Percentiles rank a stretch among this genome's conserved stretches.
These are phyloP conservation scores for Ogataea minuta DNA, from an alignment of 805 yeast genomes.

Conservation along the genomic window DNA sequence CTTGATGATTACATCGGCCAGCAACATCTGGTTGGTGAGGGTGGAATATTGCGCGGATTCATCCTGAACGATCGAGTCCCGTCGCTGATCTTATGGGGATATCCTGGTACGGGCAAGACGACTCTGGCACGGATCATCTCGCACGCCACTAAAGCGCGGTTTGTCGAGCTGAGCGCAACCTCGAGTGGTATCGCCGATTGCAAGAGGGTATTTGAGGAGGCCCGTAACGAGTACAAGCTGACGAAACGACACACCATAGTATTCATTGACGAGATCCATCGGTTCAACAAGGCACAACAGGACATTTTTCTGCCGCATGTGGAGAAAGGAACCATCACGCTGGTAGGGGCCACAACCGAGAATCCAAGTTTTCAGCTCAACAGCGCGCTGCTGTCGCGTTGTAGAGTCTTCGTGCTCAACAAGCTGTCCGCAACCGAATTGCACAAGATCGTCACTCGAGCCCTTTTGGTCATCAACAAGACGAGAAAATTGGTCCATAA, in stretches of 20 bases:
- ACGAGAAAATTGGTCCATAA: slow-evolving; percentile 53
- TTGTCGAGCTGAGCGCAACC: slow-evolving; percentile 86
- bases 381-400: slow-evolving; percentile 79
- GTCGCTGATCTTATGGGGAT: slow-evolving; percentile 90
- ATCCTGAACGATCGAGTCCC: slow-evolving; percentile 67
- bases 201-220: slow-evolving; percentile 55
- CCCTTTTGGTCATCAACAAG: slow-evolving; percentile 57
- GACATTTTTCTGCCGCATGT: slow-evolving; percentile 81
- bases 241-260: slow-evolving; percentile 60
- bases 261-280: slow-evolving; percentile 90
- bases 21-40: slow-evolving; percentile 62
- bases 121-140: slow-evolving; percentile 65
- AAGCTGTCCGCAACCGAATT: slow-evolving; percentile 52
- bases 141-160: slow-evolving; percentile 47
- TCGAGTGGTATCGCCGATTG: slow-evolving; percentile 65
- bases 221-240: slow-evolving; percentile 43
- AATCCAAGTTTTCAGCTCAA: slow-evolving; percentile 84
- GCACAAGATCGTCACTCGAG: slow-evolving; percentile 51
- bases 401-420: slow-evolving; percentile 72
- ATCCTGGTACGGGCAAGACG: slow-evolving; percentile 95
- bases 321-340: slow-evolving; percentile 75
- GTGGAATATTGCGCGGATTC: slow-evolving; percentile 66
- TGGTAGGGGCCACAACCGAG: slow-evolving; percentile 97
- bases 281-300: slow-evolving; percentile 84
- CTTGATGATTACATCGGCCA: slow-evolving; percentile 83